Percentiles rank a stretch among this genome's conserved stretches.
Evolutionary conservation across 441 rosid species (phyloP).

Genomic region (Pelargonium myrrhifolium): DNA sequence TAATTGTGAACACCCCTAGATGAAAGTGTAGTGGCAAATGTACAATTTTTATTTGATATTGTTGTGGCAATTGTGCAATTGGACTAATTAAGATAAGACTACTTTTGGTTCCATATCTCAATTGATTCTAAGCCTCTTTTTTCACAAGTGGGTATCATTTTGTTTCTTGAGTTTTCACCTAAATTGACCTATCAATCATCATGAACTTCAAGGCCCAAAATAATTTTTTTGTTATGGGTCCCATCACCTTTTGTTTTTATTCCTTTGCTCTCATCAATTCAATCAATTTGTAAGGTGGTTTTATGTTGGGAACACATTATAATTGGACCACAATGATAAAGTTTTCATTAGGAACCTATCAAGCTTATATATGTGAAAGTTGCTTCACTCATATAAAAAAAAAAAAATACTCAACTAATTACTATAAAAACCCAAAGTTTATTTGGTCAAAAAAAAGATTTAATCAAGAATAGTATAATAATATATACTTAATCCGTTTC

Average conservation of each 20-base stretch:
- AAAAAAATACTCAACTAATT: too few relatives aligned
- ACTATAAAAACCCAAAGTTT: too few relatives aligned
- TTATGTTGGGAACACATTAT: neutral
- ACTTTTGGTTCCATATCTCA: neutral
- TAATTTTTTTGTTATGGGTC: neutral
- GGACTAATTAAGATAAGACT: neutral
- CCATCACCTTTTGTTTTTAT: neutral
- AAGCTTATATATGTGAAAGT: too few relatives aligned
- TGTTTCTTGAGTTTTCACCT: neutral
- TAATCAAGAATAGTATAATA: too few relatives aligned
- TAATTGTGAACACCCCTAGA: too few relatives aligned
- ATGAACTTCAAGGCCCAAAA: neutral
- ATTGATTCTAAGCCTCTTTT: constrained; percentile 2
- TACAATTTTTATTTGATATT: neutral
- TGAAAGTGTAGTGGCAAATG: too few relatives aligned
- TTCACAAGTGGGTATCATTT: constrained; percentile 2
- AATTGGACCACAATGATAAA: neutral
- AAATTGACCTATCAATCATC: neutral
- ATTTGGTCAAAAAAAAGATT: too few relatives aligned
- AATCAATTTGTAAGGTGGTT: neutral
- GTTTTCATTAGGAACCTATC: neutral
- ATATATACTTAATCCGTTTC: too few relatives aligned
- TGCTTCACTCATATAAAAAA: too few relatives aligned
- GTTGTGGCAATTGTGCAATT: neutral
- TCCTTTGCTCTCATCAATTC: neutral